A percentile compares a stretch with the other conserved stretches of the same genome.
phyloP scores from a whole-genome alignment of 768 basidiomycete species.

The Boletus pseudo-olivaceus region DNA sequence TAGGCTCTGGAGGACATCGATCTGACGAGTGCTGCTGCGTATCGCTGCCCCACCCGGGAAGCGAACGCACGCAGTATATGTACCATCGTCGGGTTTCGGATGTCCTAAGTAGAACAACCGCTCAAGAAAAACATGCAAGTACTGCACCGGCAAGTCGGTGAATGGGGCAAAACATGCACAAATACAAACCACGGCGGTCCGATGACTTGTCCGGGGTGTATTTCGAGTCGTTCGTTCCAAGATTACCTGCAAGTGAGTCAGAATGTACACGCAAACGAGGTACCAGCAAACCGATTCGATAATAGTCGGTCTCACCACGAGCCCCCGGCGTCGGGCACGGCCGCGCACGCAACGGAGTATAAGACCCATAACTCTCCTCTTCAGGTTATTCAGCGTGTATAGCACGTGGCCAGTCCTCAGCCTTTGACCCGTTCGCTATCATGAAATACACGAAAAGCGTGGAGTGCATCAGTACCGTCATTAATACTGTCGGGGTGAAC shows the following conservation, averaged over 20 bases:
- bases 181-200: neutral
- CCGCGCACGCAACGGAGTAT: neutral
- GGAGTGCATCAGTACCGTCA: neutral
- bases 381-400: neutral
- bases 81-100: conserved; percentile 27
- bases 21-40: conserved; percentile 22
- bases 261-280: neutral
- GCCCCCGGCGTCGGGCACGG: no score
- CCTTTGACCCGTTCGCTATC: neutral
- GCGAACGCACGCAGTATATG: conserved; percentile 16
- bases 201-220: no score
- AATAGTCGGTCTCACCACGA: no score
- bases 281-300: neutral
- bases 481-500: neutral
- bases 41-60: conserved; percentile 17
- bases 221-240: neutral
- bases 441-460: neutral
- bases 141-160: neutral
- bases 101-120: neutral
- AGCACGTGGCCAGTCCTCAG: neutral
- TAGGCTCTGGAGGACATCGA: conserved; percentile 55
- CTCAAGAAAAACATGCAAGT: neutral
- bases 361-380: neutral
- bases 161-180: conserved; percentile 1
- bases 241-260: neutral